Percentiles rank a stretch among this genome's conserved stretches.
phyloP scores from a whole-genome alignment of 2,329 filamentous ascomycete genomes.

The Ophiostoma novo-ulmi region DNA sequence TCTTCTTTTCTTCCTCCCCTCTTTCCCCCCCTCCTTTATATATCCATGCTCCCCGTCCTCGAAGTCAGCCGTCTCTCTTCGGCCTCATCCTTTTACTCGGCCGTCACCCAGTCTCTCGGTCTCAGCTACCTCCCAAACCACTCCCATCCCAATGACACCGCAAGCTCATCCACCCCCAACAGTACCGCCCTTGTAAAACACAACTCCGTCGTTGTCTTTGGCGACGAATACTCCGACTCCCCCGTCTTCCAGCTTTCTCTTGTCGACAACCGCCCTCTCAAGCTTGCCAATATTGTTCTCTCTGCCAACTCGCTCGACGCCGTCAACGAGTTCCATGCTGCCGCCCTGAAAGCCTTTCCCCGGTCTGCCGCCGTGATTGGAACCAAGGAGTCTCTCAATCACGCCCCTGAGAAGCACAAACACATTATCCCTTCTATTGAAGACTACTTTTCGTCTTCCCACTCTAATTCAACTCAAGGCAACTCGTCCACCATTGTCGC shows the following conservation, averaged over 20 bases:
- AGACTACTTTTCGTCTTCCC: slow-evolving; percentile 7
- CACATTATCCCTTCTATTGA: neutral
- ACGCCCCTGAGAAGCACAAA: slow-evolving; percentile 3
- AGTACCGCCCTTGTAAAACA: slow-evolving; percentile 23
- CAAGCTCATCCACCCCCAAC: neutral
- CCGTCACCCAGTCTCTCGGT: slow-evolving; percentile 70
- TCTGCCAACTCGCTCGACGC: slow-evolving; percentile 60
- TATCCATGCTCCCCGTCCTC: slow-evolving; percentile 45
- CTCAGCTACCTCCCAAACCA: slow-evolving; percentile 58
- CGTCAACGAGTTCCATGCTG: slow-evolving; percentile 67
- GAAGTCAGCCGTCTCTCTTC: slow-evolving; percentile 72
- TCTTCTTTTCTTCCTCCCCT: neutral
- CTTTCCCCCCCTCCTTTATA: neutral
- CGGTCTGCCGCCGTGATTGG: slow-evolving; percentile 41
- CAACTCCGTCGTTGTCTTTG: slow-evolving; percentile 41
- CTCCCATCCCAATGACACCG: slow-evolving; percentile 24
- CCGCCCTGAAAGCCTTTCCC: slow-evolving; percentile 58
- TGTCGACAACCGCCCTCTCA: slow-evolving; percentile 38
- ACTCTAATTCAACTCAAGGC: neutral
- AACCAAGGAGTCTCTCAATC: slow-evolving; percentile 15
- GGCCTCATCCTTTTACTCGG: slow-evolving; percentile 77
- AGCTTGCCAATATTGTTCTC: slow-evolving; percentile 55
- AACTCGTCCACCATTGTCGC: slow-evolving; percentile 37
- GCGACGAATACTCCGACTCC: slow-evolving; percentile 34
- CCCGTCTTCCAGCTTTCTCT: slow-evolving; percentile 46